Evolutionary conservation across 2,329 filamentous ascomycete genomes (phyloP), one percentile per base, ranked within the genome.

Genomic region (Aspergillus fumigatus): DNA sequence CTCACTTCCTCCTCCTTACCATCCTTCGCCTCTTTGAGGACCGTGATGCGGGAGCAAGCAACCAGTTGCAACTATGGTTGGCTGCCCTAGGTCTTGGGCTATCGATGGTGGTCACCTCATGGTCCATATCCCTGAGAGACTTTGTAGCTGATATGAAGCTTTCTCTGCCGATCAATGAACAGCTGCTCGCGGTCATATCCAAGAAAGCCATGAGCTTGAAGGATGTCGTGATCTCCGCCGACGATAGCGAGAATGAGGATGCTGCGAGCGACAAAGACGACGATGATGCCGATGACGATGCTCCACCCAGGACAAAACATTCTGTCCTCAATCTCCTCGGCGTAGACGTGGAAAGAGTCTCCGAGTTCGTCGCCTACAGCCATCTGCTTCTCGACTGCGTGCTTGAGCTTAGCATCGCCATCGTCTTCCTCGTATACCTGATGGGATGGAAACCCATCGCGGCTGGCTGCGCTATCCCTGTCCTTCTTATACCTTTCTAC

Each of bases 201-300:
- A 82, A 86, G 59, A 92, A 92, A 71, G 83, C 88, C 0, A 83
- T 91, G 78, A 80, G 85, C 53, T 81, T 86, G 50, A 92, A 92
- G 68, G 89, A 92, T 68, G 84, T 90, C 50, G 57, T 61, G 51
- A 10, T 57, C 23, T 59, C 67, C 60, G 69, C 74, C 11, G 59
- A 64, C 3, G 70, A 72, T 3, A 70, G 72, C 11, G 70, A 75
- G 11, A 73, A 77, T 3, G 50, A 53, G 4, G 47, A 40, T 23
- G 45, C 4, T 32, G 29, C 29, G 4, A 32, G 11, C 11, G 29
- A 32, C 4, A 4, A 32, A 4, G 43, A 47, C 11, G 29, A 32
- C 4, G 11, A 32, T 8, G 43, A 47, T 2, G 40, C 45, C 14
- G 48, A 50, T 1, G 49, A 49, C 2, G 48, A 56, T 29, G 50